A percentile compares a stretch with the other conserved stretches of the same genome.
phyloP scores from a whole-genome alignment of 2,329 filamentous ascomycete genomes.

The Stagonosporopsis rhizophila region DNA sequence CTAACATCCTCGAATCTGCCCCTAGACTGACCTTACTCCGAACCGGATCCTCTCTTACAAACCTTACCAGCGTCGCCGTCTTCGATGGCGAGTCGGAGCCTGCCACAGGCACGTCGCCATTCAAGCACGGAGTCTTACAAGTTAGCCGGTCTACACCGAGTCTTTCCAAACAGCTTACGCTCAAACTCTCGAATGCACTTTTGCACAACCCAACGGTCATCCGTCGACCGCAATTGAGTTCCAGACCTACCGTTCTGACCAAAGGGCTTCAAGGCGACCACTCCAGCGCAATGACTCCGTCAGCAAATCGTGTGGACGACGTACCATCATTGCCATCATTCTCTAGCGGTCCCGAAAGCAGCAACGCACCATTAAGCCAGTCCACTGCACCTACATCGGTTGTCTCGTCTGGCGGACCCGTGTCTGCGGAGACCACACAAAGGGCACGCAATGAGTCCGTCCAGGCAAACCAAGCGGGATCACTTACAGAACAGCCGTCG shows the following conservation, averaged over 20 bases:
- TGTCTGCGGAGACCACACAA: slow-evolving; percentile 40
- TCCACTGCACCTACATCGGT: slow-evolving; percentile 47
- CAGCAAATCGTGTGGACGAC: slow-evolving; percentile 12
- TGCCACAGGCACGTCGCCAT: slow-evolving; percentile 19
- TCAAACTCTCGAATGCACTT: slow-evolving; percentile 36
- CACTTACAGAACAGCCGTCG: slow-evolving; percentile 23
- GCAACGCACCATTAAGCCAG: slow-evolving; percentile 35
- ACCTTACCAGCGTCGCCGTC: slow-evolving; percentile 36
- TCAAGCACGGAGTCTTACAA: slow-evolving; percentile 25
- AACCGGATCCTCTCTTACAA: slow-evolving; percentile 28
- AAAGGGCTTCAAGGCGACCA: slow-evolving; percentile 11
- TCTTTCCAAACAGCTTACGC: slow-evolving; percentile 35
- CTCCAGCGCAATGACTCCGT: slow-evolving; percentile 1
- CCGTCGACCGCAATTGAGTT: slow-evolving; percentile 39
- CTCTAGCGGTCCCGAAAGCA: slow-evolving; percentile 39
- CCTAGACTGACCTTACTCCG: slow-evolving; percentile 22
- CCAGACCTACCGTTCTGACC: slow-evolving; percentile 36
- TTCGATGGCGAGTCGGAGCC: slow-evolving; percentile 48
- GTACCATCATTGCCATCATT: slow-evolving; percentile 35
- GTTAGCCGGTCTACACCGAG: slow-evolving; percentile 41
- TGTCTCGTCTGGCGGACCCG: slow-evolving; percentile 40
- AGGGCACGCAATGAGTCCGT: slow-evolving; percentile 25
- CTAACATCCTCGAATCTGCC: slow-evolving; percentile 18
- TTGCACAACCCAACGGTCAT: slow-evolving; percentile 43
- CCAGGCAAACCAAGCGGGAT: slow-evolving; percentile 22